These are phyloP conservation scores for Claviceps maximensis DNA, from an alignment of 2,329 filamentous ascomycete species.

Conservation along the genomic window DNA sequence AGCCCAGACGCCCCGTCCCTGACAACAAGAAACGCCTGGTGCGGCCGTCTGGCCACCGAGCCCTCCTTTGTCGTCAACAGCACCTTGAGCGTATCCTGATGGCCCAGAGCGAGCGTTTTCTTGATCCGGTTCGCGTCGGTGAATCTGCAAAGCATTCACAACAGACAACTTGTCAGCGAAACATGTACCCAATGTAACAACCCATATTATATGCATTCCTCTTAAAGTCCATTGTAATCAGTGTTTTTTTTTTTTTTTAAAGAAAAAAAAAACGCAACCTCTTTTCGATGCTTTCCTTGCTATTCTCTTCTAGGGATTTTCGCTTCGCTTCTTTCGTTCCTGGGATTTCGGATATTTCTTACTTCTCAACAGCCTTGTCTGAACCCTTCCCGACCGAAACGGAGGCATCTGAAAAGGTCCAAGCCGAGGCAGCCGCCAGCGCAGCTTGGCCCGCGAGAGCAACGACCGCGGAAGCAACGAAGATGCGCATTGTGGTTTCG, in stretches of 20 bases:
- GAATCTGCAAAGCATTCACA: constrained; percentile 39
- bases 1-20: constrained; percentile 62
- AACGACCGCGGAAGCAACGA: constrained; percentile 26
- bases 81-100: constrained; percentile 66
- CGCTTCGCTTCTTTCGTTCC: no score
- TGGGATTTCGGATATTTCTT: constrained; percentile 19
- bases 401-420: constrained; percentile 62
- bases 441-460: constrained; percentile 33
- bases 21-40: constrained; percentile 85
- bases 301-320: no score
- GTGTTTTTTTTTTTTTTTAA: neutral
- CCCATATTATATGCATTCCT: neutral
- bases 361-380: constrained; percentile 53
- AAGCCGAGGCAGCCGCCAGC: constrained; percentile 45
- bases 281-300: no score
- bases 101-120: constrained; percentile 50
- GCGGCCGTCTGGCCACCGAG: constrained; percentile 67
- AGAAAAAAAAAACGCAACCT: no score
- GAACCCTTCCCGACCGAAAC: constrained; percentile 56
- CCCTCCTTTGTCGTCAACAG: constrained; percentile 69
- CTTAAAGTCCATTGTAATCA: neutral
- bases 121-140: constrained; percentile 45
- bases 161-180: neutral
- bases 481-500: constrained; percentile 27
- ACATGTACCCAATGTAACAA: no score